Evolutionary conservation across 2,329 filamentous ascomycete species (phyloP).

Genomic region (Pseudogymnoascus sp.): DNA sequence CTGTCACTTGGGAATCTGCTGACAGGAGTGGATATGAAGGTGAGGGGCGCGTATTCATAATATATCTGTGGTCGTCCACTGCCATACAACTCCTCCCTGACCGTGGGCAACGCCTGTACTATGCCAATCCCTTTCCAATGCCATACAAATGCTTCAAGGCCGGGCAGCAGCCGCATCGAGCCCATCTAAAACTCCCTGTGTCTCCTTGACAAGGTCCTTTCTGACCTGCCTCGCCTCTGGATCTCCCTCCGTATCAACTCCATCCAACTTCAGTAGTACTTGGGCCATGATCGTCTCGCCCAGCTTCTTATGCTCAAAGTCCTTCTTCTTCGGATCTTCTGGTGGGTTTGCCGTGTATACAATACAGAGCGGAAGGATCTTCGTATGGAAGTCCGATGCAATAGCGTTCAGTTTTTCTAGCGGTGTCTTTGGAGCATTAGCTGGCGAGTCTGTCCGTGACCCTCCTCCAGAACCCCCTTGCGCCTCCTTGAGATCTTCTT

Average conservation of each 20-base stretch:
- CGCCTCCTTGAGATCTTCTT: constrained; percentile 20
- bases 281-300: constrained; percentile 70
- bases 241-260: constrained; percentile 64
- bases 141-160: not conserved
- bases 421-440: constrained; percentile 33
- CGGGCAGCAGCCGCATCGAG: constrained; percentile 40
- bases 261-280: constrained; percentile 67
- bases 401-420: constrained; percentile 61
- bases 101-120: not conserved
- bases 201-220: constrained; percentile 64
- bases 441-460: constrained; percentile 25
- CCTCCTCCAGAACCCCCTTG: constrained; percentile 31
- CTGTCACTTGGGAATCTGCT: not conserved
- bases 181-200: constrained; percentile 56
- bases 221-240: constrained; percentile 53
- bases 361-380: constrained; percentile 56
- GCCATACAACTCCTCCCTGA: not conserved
- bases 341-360: constrained; percentile 56
- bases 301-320: constrained; percentile 66
- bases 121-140: not conserved
- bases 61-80: not conserved
- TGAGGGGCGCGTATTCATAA: not conserved
- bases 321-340: constrained; percentile 54
- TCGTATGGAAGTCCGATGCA: constrained; percentile 51
- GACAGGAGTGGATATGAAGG: not conserved